These are phyloP conservation scores for Fusarium coffeatum DNA, from an alignment of 2,329 filamentous ascomycete genomes.

Conservation along the genomic window DNA sequence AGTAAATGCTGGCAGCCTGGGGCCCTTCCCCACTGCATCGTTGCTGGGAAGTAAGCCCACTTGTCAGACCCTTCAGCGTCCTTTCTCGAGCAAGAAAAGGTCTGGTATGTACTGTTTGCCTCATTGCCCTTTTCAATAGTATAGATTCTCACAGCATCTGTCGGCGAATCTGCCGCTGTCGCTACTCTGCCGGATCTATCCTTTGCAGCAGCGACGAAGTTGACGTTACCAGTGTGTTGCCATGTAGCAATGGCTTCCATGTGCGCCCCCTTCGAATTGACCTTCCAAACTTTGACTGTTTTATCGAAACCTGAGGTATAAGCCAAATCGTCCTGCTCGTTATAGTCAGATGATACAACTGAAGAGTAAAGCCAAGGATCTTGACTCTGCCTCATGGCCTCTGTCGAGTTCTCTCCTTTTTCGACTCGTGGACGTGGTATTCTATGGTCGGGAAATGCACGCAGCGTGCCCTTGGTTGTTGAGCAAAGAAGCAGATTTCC, in stretches of 20 bases:
- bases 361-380: constrained; percentile 74
- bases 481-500: constrained; percentile 71
- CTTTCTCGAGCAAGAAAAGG: constrained; percentile 57
- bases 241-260: constrained; percentile 63
- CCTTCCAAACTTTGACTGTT: constrained; percentile 70
- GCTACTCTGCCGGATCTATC: constrained; percentile 63
- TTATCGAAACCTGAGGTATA: constrained; percentile 73
- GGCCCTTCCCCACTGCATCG: constrained; percentile 70
- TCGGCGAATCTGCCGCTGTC: constrained; percentile 67
- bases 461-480: constrained; percentile 56
- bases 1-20: constrained; percentile 62
- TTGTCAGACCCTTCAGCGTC: constrained; percentile 55
- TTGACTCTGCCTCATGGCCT: constrained; percentile 68
- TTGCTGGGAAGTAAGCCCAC: constrained; percentile 73
- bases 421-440: constrained; percentile 65
- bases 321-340: constrained; percentile 56
- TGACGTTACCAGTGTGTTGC: constrained; percentile 68
- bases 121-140: constrained; percentile 54
- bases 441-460: constrained; percentile 67
- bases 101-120: constrained; percentile 51
- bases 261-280: constrained; percentile 51
- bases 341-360: constrained; percentile 71
- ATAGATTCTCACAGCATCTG: constrained; percentile 69
- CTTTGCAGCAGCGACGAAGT: constrained; percentile 69
- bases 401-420: constrained; percentile 65